A percentile compares a stretch with the other conserved stretches of the same genome.
These are phyloP conservation scores for Phyllosticta citribraziliensis DNA, from an alignment of 2,329 filamentous ascomycete genomes.

Conservation along the genomic window DNA sequence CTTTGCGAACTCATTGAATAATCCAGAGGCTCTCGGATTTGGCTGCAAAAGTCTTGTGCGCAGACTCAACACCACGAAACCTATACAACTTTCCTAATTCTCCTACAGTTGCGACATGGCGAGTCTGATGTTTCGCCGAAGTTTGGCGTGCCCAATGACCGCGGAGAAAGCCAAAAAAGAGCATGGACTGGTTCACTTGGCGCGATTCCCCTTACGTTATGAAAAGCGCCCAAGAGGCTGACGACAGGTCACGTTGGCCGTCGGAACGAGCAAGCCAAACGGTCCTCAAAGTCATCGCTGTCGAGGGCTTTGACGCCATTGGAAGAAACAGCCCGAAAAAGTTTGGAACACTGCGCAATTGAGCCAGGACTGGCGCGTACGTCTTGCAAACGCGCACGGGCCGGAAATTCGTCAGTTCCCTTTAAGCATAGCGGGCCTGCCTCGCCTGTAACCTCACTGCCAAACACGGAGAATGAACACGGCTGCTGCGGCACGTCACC, in stretches of 20 bases:
- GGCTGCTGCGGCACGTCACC: neutral
- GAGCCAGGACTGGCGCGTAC: neutral
- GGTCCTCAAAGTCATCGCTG: neutral
- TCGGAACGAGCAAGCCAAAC: neutral
- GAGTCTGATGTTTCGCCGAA: neutral
- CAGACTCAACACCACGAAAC: slow-evolving; percentile 1
- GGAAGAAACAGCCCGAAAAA: neutral
- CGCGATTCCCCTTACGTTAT: slow-evolving; percentile 7
- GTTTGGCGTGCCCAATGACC: neutral
- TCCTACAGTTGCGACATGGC: neutral
- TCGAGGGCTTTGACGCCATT: neutral
- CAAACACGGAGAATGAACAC: neutral
- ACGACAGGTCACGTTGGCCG: slow-evolving; percentile 1
- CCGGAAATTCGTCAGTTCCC: neutral
- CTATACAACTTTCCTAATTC: neutral
- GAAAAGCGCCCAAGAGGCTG: slow-evolving; percentile 2
- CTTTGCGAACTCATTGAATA: neutral
- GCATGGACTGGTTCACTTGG: neutral
- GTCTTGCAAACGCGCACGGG: neutral
- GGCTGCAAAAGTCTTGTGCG: neutral
- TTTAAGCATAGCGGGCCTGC: neutral
- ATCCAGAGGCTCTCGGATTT: neutral
- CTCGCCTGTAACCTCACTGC: neutral
- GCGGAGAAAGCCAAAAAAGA: slow-evolving; percentile 6
- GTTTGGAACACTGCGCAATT: neutral